Base-by-base conservation (phyloP, 805 yeast genomes). In the Cyberlindnera bimundalis region DNA sequence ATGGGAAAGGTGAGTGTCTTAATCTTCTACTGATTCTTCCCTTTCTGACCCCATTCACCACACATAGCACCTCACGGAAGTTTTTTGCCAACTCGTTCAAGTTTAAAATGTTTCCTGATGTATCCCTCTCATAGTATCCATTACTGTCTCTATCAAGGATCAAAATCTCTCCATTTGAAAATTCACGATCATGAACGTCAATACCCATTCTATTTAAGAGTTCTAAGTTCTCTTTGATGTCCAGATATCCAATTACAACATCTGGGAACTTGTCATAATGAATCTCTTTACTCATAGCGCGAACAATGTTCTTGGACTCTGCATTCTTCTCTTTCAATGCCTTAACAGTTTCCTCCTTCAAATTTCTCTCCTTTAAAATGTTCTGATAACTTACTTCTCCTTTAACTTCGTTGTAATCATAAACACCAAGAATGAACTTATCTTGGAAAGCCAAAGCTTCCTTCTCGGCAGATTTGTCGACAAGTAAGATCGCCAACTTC, bases 141-240 rank as follows among this genome's bases (percentile, higher is more conserved):
- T 48, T 65, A 50, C 66, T 70, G 47, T 42, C 47, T 46, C 59
- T 66, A 57, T 64, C 73, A 25, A 81, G 60, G 2, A 84, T 58
- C 2, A 84, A 52, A 0, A 76, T 65, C 55, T 83, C 86, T 6
- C 90, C 91, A 2, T 62, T 55, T 9, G 58, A 45, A 46, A 64
- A 70, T 0, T 52, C 40, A n/a, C 55, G 50, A 2, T 60, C 47
- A 29, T 45, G 38, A 23, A 51, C 35, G 10, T 50, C 45, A 14
- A 54, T 42, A 2, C 59, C 60, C 10, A 47, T 29, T 2, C 46
- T 31, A 3, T 51, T 16, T 30, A 42, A 17, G 11, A 46, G 4
- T 2, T 35, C 40, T 18, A 39, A 12, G 15, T 34, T 15, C 30
- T 40, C n/a, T 2, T 40, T 23, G 12, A 78, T 48, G 52, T 84